These are phyloP conservation scores for Mycena epipterygia DNA, from an alignment of 768 basidiomycete species.

Conservation along the genomic window DNA sequence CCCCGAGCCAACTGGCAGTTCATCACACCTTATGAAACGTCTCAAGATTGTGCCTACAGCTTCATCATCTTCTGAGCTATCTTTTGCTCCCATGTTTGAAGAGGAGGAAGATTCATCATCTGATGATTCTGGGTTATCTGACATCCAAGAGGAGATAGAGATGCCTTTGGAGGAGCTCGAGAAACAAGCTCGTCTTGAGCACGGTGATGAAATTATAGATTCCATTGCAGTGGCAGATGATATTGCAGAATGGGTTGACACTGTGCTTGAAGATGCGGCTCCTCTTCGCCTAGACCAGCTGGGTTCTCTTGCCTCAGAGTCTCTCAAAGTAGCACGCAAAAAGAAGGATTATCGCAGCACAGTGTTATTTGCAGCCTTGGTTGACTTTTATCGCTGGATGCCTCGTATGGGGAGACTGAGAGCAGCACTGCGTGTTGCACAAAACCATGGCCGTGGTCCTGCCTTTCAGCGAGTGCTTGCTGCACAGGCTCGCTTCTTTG, in stretches of 20 bases:
- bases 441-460: neutral
- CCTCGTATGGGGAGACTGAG: neutral
- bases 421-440: neutral
- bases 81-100: neutral
- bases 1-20: neutral
- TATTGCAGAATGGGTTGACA: neutral
- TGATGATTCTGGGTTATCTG: neutral
- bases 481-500: neutral
- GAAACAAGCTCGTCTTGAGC: neutral
- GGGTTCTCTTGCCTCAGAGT: neutral
- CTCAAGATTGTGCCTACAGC: neutral
- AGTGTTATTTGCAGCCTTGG: constrained; percentile 8
- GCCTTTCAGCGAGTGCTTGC: constrained; percentile 10
- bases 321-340: neutral
- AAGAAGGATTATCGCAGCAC: neutral
- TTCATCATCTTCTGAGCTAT: neutral
- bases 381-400: constrained; percentile 10
- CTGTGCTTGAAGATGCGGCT: neutral
- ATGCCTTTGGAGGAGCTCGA: neutral
- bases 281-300: neutral
- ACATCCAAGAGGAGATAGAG: neutral
- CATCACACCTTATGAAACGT: neutral
- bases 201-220: neutral
- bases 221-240: neutral
- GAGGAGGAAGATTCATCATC: neutral